Base-by-base conservation (phyloP, 2,329 filamentous ascomycete genomes). In the Alternaria dauci region DNA sequence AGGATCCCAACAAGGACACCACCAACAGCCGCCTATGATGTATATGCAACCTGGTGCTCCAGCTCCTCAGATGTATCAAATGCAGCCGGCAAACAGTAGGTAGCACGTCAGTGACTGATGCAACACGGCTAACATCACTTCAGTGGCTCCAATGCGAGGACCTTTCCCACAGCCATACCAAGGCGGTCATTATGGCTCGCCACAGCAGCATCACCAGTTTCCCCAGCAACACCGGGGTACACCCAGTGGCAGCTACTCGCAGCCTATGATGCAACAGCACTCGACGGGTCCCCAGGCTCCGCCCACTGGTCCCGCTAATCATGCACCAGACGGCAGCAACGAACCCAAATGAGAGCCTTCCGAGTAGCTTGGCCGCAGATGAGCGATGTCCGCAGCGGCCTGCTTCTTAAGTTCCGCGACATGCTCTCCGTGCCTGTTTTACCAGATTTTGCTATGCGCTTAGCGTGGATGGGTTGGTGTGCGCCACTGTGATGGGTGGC, bases 1-100 rank as follows among this genome's bases (percentile, higher is more conserved):
- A 80, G 92, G 92, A 56, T 97, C 94, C 28, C 94, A 97, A 73
- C 94, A 96, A 77, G 93, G 94, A 41, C 93, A 96, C 75, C 83
- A 84, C 58, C 83, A 84, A 48, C 82, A 88, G 82, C 64, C 68
- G 14, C 71, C 87, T 83, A 81, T 94, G 86, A 83, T 91, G 87
- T 85, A 83, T 65, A 92, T 94, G 89, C 91, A 89, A 71, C 90
- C 90, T 43, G 89, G 84, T 54, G 90, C 90, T 74, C 92, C 90
- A 73, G 90, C 89, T 72, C 91, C 93, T 75, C 90, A 91, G 38
- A 87, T 88, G 54, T 93, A 90, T 78, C 87, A 88, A 32, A 91
- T 91, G 68, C 91, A 91, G 67, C 86, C 87, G 66, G 88, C 86
- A 70, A 89, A 91, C 78, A 91, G 91, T 92, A 88, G 86, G 91